These are phyloP conservation scores for Volvariella volvacea DNA, from an alignment of 1,284 basidiomycete genomes.

Conservation along the genomic window DNA sequence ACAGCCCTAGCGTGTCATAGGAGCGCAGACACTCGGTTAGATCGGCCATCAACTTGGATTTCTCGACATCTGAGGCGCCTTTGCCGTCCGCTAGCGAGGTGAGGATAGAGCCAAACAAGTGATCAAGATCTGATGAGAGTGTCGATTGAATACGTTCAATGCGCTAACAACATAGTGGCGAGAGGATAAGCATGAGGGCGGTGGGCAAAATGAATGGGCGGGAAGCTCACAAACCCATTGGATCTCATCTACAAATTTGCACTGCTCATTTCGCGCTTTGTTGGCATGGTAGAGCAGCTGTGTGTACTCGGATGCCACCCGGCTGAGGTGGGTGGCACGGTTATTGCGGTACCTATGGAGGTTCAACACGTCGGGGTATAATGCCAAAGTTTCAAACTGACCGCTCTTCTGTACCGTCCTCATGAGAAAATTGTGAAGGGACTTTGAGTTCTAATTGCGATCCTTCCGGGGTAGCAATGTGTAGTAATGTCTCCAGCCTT, in stretches of 20 bases:
- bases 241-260: slow-evolving; percentile 74
- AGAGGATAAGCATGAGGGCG: slow-evolving; percentile 10
- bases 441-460: slow-evolving; percentile 24
- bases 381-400: slow-evolving; percentile 9
- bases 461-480: slow-evolving; percentile 50
- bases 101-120: slow-evolving; percentile 61
- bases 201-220: neutral
- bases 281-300: slow-evolving; percentile 87
- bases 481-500: slow-evolving; percentile 75
- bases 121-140: slow-evolving; percentile 78
- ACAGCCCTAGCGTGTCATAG: slow-evolving; percentile 76
- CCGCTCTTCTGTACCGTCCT: slow-evolving; percentile 23
- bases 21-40: slow-evolving; percentile 76
- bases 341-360: slow-evolving; percentile 47
- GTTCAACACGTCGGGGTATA: neutral
- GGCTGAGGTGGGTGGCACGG: slow-evolving; percentile 76
- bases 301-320: slow-evolving; percentile 86
- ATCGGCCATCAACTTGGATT: slow-evolving; percentile 54
- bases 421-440: slow-evolving; percentile 14
- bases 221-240: slow-evolving; percentile 68
- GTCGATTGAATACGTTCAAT: slow-evolving; percentile 77
- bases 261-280: slow-evolving; percentile 72
- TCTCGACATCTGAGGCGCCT: slow-evolving; percentile 51
- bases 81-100: slow-evolving; percentile 39
- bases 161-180: slow-evolving; percentile 40